A percentile compares a stretch with the other conserved stretches of the same genome.
Conservation (phyloP, 106 monocot species). For the Posidonia australis region DNA sequence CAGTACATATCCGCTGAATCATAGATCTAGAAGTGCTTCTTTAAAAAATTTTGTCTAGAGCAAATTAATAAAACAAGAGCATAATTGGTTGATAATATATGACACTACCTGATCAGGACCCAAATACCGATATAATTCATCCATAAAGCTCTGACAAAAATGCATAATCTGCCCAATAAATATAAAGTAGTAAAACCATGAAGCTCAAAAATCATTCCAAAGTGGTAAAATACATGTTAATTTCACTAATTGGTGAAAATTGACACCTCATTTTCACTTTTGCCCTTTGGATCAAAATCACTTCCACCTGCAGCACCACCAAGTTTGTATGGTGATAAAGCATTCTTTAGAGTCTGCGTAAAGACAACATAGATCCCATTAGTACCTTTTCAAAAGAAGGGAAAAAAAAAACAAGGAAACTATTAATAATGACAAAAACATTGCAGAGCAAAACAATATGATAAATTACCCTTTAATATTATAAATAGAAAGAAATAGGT, state of each 20-base stretch:
- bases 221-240: not conserved
- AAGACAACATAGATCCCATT: not conserved
- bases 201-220: not conserved
- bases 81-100: not conserved
- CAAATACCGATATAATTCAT: slow-evolving; percentile 83
- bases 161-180: slow-evolving; percentile 69
- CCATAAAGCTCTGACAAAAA: slow-evolving; percentile 98
- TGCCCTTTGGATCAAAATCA: slow-evolving; percentile 99
- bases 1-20: not conserved
- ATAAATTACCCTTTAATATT: no score
- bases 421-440: not conserved
- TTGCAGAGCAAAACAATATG: no score
- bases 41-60: not conserved
- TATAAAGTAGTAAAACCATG: not conserved
- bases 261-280: slow-evolving; percentile 92
- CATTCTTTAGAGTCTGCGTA: slow-evolving; percentile 82
- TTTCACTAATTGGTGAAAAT: not conserved
- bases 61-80: not conserved
- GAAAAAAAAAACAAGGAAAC: not conserved
- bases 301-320: slow-evolving; percentile 99
- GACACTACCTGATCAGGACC: slow-evolving; percentile 84
- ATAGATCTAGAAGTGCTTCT: not conserved
- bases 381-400: not conserved
- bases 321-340: slow-evolving; percentile 91
- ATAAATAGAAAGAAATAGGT: no score